These are phyloP conservation scores for Blastocystis sp. DNA, from an alignment of 352 stramenopile species.

Conservation along the genomic window DNA sequence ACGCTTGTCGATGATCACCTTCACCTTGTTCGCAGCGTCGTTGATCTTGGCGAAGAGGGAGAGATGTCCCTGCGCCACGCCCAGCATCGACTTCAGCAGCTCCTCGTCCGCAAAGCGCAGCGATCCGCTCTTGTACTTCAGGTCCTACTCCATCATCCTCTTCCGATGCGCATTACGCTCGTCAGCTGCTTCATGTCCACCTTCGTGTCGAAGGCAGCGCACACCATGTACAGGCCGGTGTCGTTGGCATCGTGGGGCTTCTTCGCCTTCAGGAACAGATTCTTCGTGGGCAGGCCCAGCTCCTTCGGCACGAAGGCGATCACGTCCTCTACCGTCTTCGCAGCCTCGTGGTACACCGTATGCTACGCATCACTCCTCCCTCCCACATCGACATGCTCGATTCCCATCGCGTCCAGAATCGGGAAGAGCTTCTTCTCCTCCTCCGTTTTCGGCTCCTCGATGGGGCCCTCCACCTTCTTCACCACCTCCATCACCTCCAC, in stretches of 20 bases:
- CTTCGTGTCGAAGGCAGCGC: slow-evolving; percentile 41
- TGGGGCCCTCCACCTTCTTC: neutral
- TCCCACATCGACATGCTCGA: slow-evolving; percentile 1
- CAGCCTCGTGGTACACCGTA: slow-evolving; percentile 46
- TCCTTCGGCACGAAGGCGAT: slow-evolving; percentile 11
- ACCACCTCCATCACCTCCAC: neutral
- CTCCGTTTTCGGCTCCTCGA: slow-evolving; percentile 10
- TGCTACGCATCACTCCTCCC: neutral
- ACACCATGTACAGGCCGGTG: slow-evolving; percentile 59
- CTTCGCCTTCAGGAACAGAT: slow-evolving; percentile 69
- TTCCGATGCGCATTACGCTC: neutral
- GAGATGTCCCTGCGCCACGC: slow-evolving; percentile 61
- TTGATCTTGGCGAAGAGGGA: slow-evolving; percentile 66
- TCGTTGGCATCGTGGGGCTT: slow-evolving; percentile 35
- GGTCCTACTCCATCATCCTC: slow-evolving; percentile 8
- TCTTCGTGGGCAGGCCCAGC: slow-evolving; percentile 48
- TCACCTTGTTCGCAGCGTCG: slow-evolving; percentile 51
- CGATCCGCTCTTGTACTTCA: slow-evolving; percentile 69
- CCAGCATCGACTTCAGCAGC: slow-evolving; percentile 25
- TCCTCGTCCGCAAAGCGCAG: slow-evolving; percentile 61
- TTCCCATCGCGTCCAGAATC: slow-evolving; percentile 45
- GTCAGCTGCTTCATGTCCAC: slow-evolving; percentile 69
- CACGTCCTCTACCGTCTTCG: slow-evolving; percentile 68
- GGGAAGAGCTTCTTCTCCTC: slow-evolving; percentile 36
- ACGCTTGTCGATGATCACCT: slow-evolving; percentile 69